A percentile compares a stretch with the other conserved stretches of the same genome.
Conservation (phyloP, 164 flowering plant genomes). For the Amborella trichopoda region DNA sequence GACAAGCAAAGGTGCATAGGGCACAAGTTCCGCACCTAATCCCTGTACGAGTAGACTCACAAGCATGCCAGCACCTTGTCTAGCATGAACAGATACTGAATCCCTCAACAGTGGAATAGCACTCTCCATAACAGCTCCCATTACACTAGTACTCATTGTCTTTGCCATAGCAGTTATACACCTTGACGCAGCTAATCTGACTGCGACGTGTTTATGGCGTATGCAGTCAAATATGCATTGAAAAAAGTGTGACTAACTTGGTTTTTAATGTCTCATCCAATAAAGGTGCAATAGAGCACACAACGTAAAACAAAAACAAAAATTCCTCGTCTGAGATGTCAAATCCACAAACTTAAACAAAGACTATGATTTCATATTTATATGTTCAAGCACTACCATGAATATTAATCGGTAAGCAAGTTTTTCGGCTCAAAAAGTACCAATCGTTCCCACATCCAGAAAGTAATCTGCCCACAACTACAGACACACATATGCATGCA, state of each 20-base stretch:
- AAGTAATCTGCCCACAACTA: no score
- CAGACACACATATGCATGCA: no score
- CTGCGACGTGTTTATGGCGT: slow-evolving; percentile 81
- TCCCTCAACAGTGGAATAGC: slow-evolving; percentile 80
- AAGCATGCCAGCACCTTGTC: slow-evolving; percentile 99
- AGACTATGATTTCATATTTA: no score
- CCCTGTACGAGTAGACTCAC: slow-evolving; percentile 85
- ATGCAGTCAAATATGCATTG: slow-evolving; percentile 83
- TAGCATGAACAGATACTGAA: slow-evolving; percentile 50
- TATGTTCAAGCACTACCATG: no score
- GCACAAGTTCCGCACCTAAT: slow-evolving; percentile 75
- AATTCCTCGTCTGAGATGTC: no score
- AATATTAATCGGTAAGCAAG: no score
- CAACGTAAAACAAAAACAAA: slow-evolving; percentile 60
- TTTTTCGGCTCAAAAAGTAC: no score
- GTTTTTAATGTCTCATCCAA: slow-evolving; percentile 49
- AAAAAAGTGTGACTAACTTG: slow-evolving; percentile 60
- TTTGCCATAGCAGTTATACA: slow-evolving; percentile 93
- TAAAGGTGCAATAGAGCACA: slow-evolving; percentile 75
- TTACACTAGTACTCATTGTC: slow-evolving; percentile 58
- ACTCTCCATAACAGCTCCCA: slow-evolving; percentile 76
- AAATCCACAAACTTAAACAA: no score
- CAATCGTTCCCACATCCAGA: no score
- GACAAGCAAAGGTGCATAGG: slow-evolving; percentile 83
- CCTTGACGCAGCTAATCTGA: slow-evolving; percentile 90